Evolutionary conservation across 257 asterid species (phyloP).

Genomic region (Solanum tarapatanum): DNA sequence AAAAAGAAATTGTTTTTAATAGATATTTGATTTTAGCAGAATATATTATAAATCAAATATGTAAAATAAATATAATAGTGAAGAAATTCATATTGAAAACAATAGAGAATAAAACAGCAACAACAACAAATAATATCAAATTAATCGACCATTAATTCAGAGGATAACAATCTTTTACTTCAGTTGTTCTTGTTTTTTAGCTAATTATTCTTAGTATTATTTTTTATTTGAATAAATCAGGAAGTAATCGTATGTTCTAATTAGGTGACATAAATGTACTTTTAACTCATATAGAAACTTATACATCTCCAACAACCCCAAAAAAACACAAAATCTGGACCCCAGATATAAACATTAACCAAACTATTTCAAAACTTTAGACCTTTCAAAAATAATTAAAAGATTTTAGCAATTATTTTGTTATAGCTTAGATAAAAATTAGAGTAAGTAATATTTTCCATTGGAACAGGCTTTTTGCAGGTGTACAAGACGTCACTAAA

Average conservation of each 20-base stretch:
- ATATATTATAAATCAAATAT: not conserved
- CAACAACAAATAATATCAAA: not conserved
- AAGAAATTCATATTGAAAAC: not conserved
- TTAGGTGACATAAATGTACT: not conserved
- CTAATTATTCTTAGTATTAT: not conserved
- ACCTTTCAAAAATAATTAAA: not conserved
- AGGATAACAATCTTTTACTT: not conserved
- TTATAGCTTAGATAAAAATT: not conserved
- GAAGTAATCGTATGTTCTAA: not conserved
- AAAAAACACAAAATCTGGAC: not conserved
- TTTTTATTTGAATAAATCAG: not conserved
- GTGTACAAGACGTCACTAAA: constrained; percentile 15
- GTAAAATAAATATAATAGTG: not conserved
- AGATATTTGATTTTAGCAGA: not conserved
- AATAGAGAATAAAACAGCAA: not conserved
- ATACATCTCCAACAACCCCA: not conserved
- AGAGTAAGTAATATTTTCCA: not conserved
- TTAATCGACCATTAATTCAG: not conserved
- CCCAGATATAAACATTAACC: not conserved
- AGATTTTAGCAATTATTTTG: not conserved
- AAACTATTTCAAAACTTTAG: not conserved
- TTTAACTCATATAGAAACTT: not conserved
- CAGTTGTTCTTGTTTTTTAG: not conserved
- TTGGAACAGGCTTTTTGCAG: constrained; percentile 9
- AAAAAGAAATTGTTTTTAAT: accelerated